Evolutionary conservation across 179 eudicot species (phyloP), one percentile per base, ranked within the genome.

Genomic region (Silene noctiflora): DNA sequence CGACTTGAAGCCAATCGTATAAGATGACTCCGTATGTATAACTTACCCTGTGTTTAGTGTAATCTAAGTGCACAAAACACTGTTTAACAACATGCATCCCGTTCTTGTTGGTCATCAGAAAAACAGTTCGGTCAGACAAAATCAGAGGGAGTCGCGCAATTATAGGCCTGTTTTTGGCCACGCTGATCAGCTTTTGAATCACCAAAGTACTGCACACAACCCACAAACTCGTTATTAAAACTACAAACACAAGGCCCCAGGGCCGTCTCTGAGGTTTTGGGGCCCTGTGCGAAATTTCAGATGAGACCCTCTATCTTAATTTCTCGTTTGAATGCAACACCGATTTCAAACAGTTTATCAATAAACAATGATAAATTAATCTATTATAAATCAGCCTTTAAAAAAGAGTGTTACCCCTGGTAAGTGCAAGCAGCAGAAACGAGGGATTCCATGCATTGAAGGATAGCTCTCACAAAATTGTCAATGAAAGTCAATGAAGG

Each of bases 51-150:
- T 68, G 67, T 8, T 20, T 19, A 8, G 6, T 1, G 17, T 12
- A 22, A 9, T 75, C 65, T 6, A 79, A 22, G 1, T 53, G 14
- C 0, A 9, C 12, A 75, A 75, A 79, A 48, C 82, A 79, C 66
- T 27, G 27, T 33, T 69, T 19, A 60, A 79, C 12, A 19, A 75
- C 78, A 69, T 21, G 58, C 56, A 73, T 46, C 59, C 58, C 82
- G 16, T 2, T 0, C 16, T 11, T 7, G 67, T 75, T 10, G 11
- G 39, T 69, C 78, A 75, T 68, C 44, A 79, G 9, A 0, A 0
- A 1, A 4, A n/a, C 10, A 14, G 44, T 12, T 4, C 2, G 6
- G 19, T 22, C 16, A 31, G 78, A 70, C 22, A 79, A 31, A 22
- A 3, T 0, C n/a, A 0, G 31, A 29, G 78, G 75, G 4, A 79